phyloP scores from a whole-genome alignment of 345 rosid species.

The Gossypium mustelinum region DNA sequence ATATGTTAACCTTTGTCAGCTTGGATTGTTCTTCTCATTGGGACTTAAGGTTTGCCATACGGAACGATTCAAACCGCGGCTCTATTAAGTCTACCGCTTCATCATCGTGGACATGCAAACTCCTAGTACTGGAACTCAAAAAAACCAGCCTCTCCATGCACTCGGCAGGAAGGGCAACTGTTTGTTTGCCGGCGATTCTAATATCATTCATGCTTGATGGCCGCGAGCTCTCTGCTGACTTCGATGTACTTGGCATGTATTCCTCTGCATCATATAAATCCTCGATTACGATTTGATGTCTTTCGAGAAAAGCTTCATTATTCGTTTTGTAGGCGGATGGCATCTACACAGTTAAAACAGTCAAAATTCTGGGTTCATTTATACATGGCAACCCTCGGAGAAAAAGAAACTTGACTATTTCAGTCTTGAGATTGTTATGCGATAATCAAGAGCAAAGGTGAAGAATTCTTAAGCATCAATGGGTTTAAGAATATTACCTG shows the following conservation, averaged over 20 bases:
- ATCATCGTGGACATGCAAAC: slow-evolving; percentile 45
- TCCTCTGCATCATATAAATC: slow-evolving; percentile 29
- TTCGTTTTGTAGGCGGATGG: slow-evolving; percentile 27
- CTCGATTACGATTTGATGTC: slow-evolving; percentile 24
- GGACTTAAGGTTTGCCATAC: slow-evolving; percentile 41
- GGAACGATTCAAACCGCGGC: slow-evolving; percentile 85
- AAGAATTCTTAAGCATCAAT: not conserved
- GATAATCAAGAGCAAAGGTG: not conserved
- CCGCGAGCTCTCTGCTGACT: slow-evolving; percentile 19
- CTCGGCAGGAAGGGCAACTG: slow-evolving; percentile 27
- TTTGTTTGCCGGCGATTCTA: slow-evolving; percentile 12
- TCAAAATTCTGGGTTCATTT: not conserved
- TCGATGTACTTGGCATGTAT: slow-evolving; percentile 13
- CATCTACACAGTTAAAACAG: slow-evolving; percentile 29
- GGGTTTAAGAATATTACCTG: slow-evolving; percentile 38
- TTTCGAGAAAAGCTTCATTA: slow-evolving; percentile 25
- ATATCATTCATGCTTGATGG: slow-evolving; percentile 20
- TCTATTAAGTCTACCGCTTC: slow-evolving; percentile 80
- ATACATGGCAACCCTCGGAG: not conserved
- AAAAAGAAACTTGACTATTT: not conserved
- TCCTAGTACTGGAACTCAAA: slow-evolving; percentile 49
- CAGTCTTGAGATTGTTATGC: not conserved
- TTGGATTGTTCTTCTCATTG: slow-evolving; percentile 26
- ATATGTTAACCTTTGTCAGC: not conserved
- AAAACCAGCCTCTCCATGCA: slow-evolving; percentile 38